Evolutionary conservation across 768 basidiomycete genomes (phyloP), one percentile per base, ranked within the genome.

Genomic region (Kwoniella sp.): DNA sequence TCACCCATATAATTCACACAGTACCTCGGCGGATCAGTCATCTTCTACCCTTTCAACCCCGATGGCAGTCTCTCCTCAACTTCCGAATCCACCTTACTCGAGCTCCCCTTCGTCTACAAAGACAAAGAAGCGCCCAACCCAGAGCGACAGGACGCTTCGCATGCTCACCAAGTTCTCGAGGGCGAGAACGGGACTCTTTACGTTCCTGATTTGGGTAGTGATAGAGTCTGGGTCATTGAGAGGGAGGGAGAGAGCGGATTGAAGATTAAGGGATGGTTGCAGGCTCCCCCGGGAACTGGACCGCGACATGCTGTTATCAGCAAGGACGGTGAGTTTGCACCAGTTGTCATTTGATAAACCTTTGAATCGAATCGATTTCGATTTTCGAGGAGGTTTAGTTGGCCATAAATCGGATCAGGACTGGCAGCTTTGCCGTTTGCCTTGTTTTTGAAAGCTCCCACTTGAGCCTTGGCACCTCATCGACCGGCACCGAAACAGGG

Each of bases 21-120:
- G 90, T 92, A 91, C 75, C 85, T 85, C 3, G 84, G 86, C 0
- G 90, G 89, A 24, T 83, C 82, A 1, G 66, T 91, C 50, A 80
- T 85, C 6, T 81, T 83, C 15, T 78, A 90, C 22, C 85, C 89
- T 1, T 81, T 89, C 37, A 83, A 85, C 2, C 29, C 69, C 8
- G 68, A 69, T 55, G 76, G 77, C 9, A 37, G 55, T 4, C 65
- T 80, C n/a, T 54, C 65, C 26, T 17, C 62, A 15, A 36, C 55
- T 2, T 71, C 76, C 9, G 44, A 56, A 22, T 71, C n/a, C 67
- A 79, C 9, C 63, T 83, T 10, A 84, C 86, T 6, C 29, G 49
- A 68, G 55, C 65, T 75, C 50, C 64, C 69, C 21, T 74, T 53
- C 61, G 50, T 63, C 6, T 70, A 76, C 68, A 48, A 70, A 56